Conservation (phyloP, 2,329 filamentous ascomycete genomes). For the Basipetospora sp. region DNA sequence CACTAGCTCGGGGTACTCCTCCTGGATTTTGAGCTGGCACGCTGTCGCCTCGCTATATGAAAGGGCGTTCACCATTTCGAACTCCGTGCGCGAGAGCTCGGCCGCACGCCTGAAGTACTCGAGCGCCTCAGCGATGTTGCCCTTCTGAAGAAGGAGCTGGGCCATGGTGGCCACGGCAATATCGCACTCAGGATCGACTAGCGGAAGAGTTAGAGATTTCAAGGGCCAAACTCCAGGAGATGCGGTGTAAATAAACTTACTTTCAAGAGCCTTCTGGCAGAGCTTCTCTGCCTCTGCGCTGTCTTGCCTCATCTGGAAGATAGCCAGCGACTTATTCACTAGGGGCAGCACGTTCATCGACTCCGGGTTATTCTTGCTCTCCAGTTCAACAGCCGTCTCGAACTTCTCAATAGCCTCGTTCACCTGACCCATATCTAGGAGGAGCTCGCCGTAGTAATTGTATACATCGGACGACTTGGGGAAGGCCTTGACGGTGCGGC, state of each 20-base stretch:
- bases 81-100: slow-evolving; percentile 83
- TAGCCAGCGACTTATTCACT: slow-evolving; percentile 93
- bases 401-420: slow-evolving; percentile 95
- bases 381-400: slow-evolving; percentile 95
- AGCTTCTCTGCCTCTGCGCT: slow-evolving; percentile 88
- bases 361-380: slow-evolving; percentile 83
- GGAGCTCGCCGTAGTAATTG: slow-evolving; percentile 97
- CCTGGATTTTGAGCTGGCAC: slow-evolving; percentile 83
- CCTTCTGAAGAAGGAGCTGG: slow-evolving; percentile 90
- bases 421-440: slow-evolving; percentile 93
- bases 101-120: slow-evolving; percentile 95
- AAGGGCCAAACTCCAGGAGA: too few species aligned
- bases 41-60: slow-evolving; percentile 94
- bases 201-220: background rate
- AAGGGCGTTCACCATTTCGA: slow-evolving; percentile 88
- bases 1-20: slow-evolving; percentile 70
- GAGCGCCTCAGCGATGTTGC: slow-evolving; percentile 87
- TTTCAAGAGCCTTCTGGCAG: slow-evolving; percentile 92
- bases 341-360: slow-evolving; percentile 94
- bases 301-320: slow-evolving; percentile 98
- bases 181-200: slow-evolving; percentile 95
- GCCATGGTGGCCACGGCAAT: slow-evolving; percentile 98
- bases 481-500: slow-evolving; percentile 96
- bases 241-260: slow-evolving; percentile 39
- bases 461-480: slow-evolving; percentile 92